These are phyloP conservation scores for Pleurotus djamor DNA, from an alignment of 768 basidiomycete species.

Conservation along the genomic window DNA sequence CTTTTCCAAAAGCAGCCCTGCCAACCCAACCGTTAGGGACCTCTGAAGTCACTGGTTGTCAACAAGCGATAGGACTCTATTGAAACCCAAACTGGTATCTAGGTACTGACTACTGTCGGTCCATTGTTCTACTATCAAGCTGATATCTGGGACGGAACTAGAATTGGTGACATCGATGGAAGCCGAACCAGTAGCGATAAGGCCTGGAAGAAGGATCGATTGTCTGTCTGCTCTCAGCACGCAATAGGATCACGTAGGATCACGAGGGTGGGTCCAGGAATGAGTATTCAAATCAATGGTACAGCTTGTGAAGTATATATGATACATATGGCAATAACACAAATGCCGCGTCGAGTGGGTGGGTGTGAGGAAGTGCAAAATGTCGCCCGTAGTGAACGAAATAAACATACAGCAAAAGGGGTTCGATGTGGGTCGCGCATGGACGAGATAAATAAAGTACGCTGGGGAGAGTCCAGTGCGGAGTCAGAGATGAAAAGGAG, in stretches of 20 bases:
- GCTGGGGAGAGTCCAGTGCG: background rate
- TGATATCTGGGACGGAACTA: slow-evolving; percentile 1
- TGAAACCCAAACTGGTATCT: too few relatives aligned
- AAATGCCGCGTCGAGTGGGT: background rate
- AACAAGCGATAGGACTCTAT: background rate
- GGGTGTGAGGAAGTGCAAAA: background rate
- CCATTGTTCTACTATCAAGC: background rate
- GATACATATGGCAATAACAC: background rate
- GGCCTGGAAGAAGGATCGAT: too few relatives aligned
- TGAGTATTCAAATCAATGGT: slow-evolving; percentile 1
- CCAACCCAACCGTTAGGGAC: background rate
- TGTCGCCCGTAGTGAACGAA: slow-evolving; percentile 7
- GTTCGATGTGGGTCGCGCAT: background rate
- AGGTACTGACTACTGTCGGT: background rate
- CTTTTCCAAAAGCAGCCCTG: background rate
- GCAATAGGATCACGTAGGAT: background rate
- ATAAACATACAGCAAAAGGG: slow-evolving; percentile 7
- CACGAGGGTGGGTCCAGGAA: background rate
- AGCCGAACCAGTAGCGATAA: slow-evolving; percentile 4
- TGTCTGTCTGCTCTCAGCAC: too few relatives aligned
- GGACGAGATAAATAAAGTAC: background rate
- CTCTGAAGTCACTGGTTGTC: background rate
- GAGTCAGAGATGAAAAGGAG: background rate
- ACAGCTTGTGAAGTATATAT: slow-evolving; percentile 3
- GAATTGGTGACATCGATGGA: background rate